Percentiles rank a stretch among this genome's conserved stretches.
phyloP scores from a whole-genome alignment of 2,329 filamentous ascomycete genomes.

The Colletotrichum zoysiae region DNA sequence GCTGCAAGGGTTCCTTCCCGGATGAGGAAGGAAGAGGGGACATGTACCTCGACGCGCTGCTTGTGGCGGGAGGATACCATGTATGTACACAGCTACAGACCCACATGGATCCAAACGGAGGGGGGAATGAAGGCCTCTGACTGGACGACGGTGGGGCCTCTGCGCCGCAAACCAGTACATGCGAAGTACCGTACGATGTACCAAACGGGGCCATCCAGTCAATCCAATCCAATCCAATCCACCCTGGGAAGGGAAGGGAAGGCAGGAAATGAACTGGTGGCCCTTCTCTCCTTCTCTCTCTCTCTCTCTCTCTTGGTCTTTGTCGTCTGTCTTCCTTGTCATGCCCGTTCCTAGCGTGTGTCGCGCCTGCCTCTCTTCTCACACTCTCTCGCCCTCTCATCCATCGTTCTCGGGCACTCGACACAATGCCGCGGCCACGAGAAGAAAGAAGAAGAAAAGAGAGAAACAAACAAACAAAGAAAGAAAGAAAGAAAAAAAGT shows the following conservation, averaged over 20 bases:
- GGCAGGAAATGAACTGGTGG: conserved; percentile 27
- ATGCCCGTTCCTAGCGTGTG: not conserved
- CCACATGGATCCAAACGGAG: conserved; percentile 26
- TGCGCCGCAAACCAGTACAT: not conserved
- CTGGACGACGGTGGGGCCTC: conserved; percentile 4
- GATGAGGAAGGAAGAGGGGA: not conserved
- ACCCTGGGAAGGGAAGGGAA: not conserved
- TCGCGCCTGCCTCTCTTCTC: not conserved
- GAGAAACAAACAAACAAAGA: too few relatives aligned
- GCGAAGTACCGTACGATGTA: not conserved
- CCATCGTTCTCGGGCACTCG: not conserved
- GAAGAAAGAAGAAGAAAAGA: too few relatives aligned
- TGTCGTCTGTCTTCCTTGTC: not conserved
- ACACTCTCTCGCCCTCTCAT: not conserved
- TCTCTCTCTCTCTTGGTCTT: not conserved
- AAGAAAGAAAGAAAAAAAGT: not conserved
- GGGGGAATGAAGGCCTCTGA: not conserved
- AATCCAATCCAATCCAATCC: not conserved
- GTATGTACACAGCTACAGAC: not conserved
- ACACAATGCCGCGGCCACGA: not conserved
- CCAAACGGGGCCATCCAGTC: conserved; percentile 10
- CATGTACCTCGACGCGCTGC: conserved; percentile 13
- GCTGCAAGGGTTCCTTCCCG: conserved; percentile 12
- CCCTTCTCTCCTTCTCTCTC: not conserved
- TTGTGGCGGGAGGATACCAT: conserved; percentile 7